phyloP scores from a whole-genome alignment of 2,329 filamentous ascomycete species.

The Colletotrichum sp. region DNA sequence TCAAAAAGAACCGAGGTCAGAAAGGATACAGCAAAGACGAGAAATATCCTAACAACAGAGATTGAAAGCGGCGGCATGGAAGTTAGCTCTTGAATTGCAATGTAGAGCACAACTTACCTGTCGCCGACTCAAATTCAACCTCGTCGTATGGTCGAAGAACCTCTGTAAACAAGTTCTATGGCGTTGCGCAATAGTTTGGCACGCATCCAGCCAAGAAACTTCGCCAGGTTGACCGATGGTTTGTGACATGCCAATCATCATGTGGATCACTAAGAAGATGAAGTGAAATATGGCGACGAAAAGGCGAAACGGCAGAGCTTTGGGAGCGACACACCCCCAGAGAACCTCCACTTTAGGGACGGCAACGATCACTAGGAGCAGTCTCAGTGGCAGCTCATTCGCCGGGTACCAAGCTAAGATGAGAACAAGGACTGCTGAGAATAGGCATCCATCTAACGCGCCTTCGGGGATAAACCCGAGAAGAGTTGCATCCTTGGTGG shows the following conservation, averaged over 20 bases:
- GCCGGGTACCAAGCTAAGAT: neutral
- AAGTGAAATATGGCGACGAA: neutral
- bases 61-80: neutral
- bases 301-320: neutral
- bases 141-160: neutral
- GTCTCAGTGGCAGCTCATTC: neutral
- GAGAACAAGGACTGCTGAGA: rapidly evolving
- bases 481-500: neutral
- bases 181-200: neutral
- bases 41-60: neutral
- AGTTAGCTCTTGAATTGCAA: neutral
- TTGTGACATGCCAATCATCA: neutral
- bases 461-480: neutral
- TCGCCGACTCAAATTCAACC: neutral
- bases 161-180: rapidly evolving
- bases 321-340: neutral
- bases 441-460: neutral
- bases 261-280: neutral
- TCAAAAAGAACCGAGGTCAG: neutral
- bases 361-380: neutral
- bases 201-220: neutral
- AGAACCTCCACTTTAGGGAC: neutral
- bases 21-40: neutral
- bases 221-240: neutral
- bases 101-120: neutral